These are phyloP conservation scores for Collybia mongolica DNA, from an alignment of 768 basidiomycete genomes.

Conservation along the genomic window DNA sequence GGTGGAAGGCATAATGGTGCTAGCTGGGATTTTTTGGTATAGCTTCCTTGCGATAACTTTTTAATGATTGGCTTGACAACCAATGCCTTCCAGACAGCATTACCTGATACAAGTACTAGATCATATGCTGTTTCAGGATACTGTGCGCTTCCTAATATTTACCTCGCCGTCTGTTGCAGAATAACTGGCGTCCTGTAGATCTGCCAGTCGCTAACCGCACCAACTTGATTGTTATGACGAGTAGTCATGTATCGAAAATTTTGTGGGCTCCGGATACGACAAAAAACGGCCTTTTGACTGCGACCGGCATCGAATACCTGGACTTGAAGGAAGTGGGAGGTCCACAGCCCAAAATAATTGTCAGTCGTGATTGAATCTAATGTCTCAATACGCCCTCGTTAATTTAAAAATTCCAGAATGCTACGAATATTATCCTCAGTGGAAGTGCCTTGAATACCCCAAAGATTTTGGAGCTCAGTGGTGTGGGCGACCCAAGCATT, in stretches of 20 bases:
- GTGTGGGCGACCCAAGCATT: conserved; percentile 8
- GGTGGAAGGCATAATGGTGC: conserved; percentile 11
- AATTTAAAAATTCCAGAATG: not conserved
- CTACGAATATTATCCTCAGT: conserved; percentile 10
- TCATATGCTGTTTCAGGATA: conserved; percentile 15
- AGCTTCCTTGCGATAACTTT: not conserved
- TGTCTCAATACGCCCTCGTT: not conserved
- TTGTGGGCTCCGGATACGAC: conserved; percentile 6
- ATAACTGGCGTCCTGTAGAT: conserved; percentile 1
- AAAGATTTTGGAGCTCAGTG: conserved; percentile 12
- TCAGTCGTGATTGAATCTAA: not conserved
- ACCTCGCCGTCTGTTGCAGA: not conserved
- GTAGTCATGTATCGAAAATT: conserved; percentile 11
- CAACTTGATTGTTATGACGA: conserved; percentile 4
- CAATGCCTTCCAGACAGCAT: conserved; percentile 1
- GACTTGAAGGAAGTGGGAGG: not conserved
- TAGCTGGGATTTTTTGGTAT: conserved; percentile 12
- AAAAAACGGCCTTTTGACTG: not conserved
- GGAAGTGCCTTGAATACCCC: conserved; percentile 13
- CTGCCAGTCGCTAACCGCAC: conserved; percentile 10
- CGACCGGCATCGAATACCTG: conserved; percentile 11
- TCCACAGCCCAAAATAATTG: not conserved
- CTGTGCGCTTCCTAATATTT: not conserved
- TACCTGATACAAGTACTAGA: conserved; percentile 10
- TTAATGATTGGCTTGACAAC: not conserved